A percentile compares a stretch with the other conserved stretches of the same genome.
phyloP scores from a whole-genome alignment of 2,329 filamentous ascomycete species.

The Fusarium fujikuroi region DNA sequence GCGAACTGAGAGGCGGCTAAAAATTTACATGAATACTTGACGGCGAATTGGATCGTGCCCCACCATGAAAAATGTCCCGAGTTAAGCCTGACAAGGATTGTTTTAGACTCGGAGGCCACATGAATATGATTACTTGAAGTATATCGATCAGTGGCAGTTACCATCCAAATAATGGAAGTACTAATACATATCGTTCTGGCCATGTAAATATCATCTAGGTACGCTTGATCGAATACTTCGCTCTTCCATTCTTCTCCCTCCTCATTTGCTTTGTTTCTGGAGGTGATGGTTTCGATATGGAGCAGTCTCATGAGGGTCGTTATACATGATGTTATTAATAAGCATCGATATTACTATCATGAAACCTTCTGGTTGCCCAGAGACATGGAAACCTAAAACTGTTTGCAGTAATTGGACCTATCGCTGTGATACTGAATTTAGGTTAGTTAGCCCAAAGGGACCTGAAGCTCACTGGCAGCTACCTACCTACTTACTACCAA shows the following conservation, averaged over 20 bases:
- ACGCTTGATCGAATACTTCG: neutral
- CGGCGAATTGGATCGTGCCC: constrained; percentile 29
- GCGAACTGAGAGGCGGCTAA: constrained; percentile 9
- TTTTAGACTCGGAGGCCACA: constrained; percentile 2
- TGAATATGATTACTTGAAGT: neutral
- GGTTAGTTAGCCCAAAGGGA: neutral
- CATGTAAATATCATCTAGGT: neutral
- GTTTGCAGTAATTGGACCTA: neutral
- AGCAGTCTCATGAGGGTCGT: neutral
- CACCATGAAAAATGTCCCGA: constrained; percentile 33
- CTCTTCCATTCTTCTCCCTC: neutral
- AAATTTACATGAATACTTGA: constrained; percentile 39
- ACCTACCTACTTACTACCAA: neutral
- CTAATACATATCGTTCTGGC: neutral
- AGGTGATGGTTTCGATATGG: neutral
- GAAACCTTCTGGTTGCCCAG: neutral
- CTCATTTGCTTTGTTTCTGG: neutral
- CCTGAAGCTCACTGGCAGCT: constrained; percentile 4
- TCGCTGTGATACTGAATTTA: neutral
- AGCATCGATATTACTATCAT: neutral
- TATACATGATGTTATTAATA: neutral
- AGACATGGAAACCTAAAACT: neutral
- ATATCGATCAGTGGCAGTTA: neutral
- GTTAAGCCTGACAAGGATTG: constrained; percentile 15
- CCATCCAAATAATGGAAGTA: neutral